phyloP scores from a whole-genome alignment of 352 stramenopile genomes.

The Blastocystis sp. region DNA sequence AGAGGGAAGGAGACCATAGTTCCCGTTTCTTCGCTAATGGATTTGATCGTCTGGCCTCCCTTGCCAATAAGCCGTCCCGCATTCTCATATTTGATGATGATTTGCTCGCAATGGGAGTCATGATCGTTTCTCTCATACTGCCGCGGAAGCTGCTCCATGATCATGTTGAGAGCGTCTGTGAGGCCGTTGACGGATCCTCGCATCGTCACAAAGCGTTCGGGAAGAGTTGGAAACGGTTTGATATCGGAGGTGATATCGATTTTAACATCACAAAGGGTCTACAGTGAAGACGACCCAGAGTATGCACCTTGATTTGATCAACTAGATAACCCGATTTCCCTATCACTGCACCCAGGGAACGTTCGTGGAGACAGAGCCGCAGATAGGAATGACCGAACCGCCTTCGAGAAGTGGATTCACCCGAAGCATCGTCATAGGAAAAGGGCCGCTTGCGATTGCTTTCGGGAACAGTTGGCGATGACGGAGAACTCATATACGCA shows the following conservation, averaged over 20 bases:
- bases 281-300: background rate
- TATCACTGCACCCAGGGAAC: background rate
- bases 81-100: background rate
- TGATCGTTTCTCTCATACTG: background rate
- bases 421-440: background rate
- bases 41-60: background rate
- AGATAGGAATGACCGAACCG: background rate
- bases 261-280: background rate
- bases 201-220: background rate
- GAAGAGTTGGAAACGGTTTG: background rate
- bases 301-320: background rate
- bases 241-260: background rate
- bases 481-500: background rate
- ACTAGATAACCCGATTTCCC: background rate
- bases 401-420: background rate
- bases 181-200: background rate
- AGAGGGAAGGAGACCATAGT: background rate
- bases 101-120: background rate
- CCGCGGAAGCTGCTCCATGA: background rate
- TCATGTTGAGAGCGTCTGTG: background rate
- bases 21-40: background rate
- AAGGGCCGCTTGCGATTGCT: background rate
- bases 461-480: no score
- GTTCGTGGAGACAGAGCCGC: background rate
- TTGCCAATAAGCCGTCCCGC: slow-evolving; percentile 24